Evolutionary conservation across 345 rosid species (phyloP).

Genomic region (Geranium brycei): DNA sequence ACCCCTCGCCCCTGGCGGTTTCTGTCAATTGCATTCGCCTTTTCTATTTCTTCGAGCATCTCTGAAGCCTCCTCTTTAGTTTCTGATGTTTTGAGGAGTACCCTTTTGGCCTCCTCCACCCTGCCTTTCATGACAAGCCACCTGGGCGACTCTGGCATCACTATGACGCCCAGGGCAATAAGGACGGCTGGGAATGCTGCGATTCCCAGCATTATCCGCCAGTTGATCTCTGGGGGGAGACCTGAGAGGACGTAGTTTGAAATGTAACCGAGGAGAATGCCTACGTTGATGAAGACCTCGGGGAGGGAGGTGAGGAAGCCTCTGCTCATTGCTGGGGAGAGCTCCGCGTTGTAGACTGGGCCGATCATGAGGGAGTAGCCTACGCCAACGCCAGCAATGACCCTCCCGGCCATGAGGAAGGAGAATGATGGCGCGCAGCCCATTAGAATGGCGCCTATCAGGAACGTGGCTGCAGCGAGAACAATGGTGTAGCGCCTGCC

Average conservation of each 20-base stretch:
- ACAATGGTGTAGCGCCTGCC: conserved; percentile 47
- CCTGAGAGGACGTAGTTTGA: conserved; percentile 28
- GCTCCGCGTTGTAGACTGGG: conserved; percentile 38
- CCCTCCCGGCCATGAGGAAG: conserved; percentile 41
- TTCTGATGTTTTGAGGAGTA: conserved; percentile 28
- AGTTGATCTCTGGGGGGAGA: conserved; percentile 26
- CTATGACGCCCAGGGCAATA: conserved; percentile 21
- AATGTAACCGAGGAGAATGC: conserved; percentile 40
- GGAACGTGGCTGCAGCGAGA: conserved; percentile 37
- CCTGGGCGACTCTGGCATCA: conserved; percentile 45
- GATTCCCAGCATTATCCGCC: conserved; percentile 44
- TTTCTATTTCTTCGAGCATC: conserved; percentile 24
- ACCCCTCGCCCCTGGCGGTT: conserved; percentile 16
- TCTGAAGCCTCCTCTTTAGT: conserved; percentile 26
- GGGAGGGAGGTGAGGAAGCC: conserved; percentile 51
- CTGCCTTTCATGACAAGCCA: conserved; percentile 53
- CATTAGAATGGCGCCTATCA: conserved; percentile 41
- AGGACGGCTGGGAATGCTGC: conserved; percentile 28
- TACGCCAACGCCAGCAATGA: conserved; percentile 44
- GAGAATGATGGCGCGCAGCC: conserved; percentile 36
- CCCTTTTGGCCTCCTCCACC: conserved; percentile 27
- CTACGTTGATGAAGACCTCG: conserved; percentile 41
- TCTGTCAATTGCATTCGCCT: conserved; percentile 8
- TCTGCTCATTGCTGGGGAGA: conserved; percentile 35
- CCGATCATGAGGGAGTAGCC: conserved; percentile 57